These are phyloP conservation scores for Petunia hybrid DNA, from an alignment of 305 asterid genomes.

Conservation along the genomic window DNA sequence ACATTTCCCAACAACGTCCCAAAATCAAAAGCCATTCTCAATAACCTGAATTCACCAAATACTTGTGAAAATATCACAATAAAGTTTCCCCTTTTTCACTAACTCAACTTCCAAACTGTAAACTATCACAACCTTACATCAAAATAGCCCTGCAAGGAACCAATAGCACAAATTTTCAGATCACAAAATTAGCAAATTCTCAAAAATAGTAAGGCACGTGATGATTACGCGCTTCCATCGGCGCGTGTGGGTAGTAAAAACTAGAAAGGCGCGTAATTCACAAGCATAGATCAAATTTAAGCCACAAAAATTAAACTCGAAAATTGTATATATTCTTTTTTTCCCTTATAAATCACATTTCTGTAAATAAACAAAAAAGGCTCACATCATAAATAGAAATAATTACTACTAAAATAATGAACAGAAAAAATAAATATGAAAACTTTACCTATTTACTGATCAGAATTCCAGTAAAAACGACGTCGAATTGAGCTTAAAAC, in stretches of 20 bases:
- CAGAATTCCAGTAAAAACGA: not conserved
- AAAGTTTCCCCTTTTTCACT: not conserved
- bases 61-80: not conserved
- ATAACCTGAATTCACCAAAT: conserved; percentile 34
- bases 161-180: not conserved
- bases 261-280: not conserved
- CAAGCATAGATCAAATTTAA: not conserved
- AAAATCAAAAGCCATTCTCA: conserved; percentile 46
- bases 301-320: conserved; percentile 12
- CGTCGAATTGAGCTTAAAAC: not conserved
- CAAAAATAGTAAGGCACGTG: not conserved
- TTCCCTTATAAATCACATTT: not conserved
- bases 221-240: not conserved
- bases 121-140: not conserved
- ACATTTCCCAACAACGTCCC: conserved; percentile 45
- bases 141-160: not conserved
- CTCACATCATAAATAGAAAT: not conserved
- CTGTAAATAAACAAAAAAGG: not conserved
- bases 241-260: not conserved
- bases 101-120: not conserved
- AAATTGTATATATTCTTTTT: not conserved
- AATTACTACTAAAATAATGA: not conserved
- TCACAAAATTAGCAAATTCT: not conserved
- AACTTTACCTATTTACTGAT: not conserved
- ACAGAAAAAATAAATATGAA: not conserved